phyloP scores from a whole-genome alignment of 1,139 yeast genomes.

The Zhuliangozyma parablackwelliae region DNA sequence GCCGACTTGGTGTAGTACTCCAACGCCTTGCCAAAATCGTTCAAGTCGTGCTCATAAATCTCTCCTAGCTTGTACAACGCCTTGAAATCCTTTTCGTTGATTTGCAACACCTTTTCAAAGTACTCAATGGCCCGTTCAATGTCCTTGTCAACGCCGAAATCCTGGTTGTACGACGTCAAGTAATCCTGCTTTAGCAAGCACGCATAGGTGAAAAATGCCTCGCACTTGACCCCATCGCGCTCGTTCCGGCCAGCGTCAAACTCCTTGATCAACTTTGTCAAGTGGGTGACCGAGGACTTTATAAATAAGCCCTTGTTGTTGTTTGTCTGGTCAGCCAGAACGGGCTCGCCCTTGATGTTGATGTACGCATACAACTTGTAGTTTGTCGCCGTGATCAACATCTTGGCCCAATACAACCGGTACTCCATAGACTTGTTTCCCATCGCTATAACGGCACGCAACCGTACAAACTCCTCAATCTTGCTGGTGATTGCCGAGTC shows the following conservation, averaged over 20 bases:
- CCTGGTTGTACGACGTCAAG: slow-evolving; percentile 28
- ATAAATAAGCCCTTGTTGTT: slow-evolving; percentile 34
- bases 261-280: slow-evolving; percentile 35
- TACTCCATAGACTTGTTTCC: slow-evolving; percentile 44
- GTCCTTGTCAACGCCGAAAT: slow-evolving; percentile 33
- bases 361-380: slow-evolving; percentile 38
- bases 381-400: slow-evolving; percentile 41
- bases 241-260: slow-evolving; percentile 21
- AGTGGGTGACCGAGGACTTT: slow-evolving; percentile 39
- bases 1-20: slow-evolving; percentile 37
- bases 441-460: slow-evolving; percentile 36
- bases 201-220: slow-evolving; percentile 35
- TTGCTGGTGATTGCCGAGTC: slow-evolving; percentile 26
- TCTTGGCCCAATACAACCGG: slow-evolving; percentile 43
- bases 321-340: slow-evolving; percentile 27
- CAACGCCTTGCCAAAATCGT: slow-evolving; percentile 31
- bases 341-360: slow-evolving; percentile 42
- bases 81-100: slow-evolving; percentile 30
- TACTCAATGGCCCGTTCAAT: slow-evolving; percentile 26
- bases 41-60: slow-evolving; percentile 32
- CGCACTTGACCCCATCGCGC: slow-evolving; percentile 22
- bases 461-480: slow-evolving; percentile 31
- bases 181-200: slow-evolving; percentile 38
- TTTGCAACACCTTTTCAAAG: slow-evolving; percentile 30
- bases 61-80: slow-evolving; percentile 41